Conservation (phyloP, 257 asterid species). For the Striga asiatica region DNA sequence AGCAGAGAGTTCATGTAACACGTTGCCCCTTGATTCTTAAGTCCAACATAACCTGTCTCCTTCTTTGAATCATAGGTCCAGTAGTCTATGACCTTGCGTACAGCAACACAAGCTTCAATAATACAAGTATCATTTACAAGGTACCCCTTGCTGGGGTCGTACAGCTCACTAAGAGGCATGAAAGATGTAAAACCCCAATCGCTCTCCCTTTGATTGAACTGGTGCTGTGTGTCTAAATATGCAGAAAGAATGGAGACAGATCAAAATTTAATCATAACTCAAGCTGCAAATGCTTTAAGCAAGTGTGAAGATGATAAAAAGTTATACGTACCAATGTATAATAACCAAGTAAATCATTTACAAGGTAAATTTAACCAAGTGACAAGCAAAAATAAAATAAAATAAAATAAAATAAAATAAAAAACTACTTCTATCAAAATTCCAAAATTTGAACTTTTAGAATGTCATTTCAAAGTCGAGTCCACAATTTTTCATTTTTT, state of each 20-base stretch:
- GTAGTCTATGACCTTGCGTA: conserved; percentile 52
- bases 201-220: conserved; percentile 60
- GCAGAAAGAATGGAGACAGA: conserved; percentile 8
- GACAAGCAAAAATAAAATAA: background rate
- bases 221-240: conserved; percentile 63
- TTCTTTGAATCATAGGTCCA: conserved; percentile 66
- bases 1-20: conserved; percentile 88
- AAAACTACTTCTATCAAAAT: background rate
- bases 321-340: background rate
- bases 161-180: conserved; percentile 61
- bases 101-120: conserved; percentile 63
- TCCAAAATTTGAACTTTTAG: background rate
- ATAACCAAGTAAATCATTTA: conserved; percentile 7
- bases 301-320: background rate
- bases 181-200: conserved; percentile 74
- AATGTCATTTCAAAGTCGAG: conserved; percentile 1
- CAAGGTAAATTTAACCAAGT: background rate
- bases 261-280: background rate
- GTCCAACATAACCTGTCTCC: conserved; percentile 75
- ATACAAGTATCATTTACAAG: conserved; percentile 43
- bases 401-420: too few relatives aligned
- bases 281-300: conserved; percentile 8
- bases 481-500: background rate
- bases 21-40: conserved; percentile 93
- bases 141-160: conserved; percentile 56